Evolutionary conservation across 2,329 filamentous ascomycete genomes (phyloP).

Genomic region (Trichophyton mentagrophytes): DNA sequence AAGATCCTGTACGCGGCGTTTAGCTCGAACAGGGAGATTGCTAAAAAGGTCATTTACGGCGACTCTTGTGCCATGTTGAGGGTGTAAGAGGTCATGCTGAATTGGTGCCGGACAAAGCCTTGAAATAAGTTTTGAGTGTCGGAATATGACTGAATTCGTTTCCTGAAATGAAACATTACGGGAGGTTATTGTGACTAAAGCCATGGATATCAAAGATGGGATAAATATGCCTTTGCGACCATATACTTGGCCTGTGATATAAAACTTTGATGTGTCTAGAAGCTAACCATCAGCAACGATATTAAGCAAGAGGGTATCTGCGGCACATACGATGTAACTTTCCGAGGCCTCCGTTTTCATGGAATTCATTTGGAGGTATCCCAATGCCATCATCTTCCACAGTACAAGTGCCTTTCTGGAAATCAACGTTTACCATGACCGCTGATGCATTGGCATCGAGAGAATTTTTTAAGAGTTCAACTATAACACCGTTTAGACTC

Average conservation of each 20-base stretch:
- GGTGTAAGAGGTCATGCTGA: slow-evolving; percentile 45
- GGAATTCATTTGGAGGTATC: slow-evolving; percentile 61
- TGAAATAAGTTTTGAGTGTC: slow-evolving; percentile 54
- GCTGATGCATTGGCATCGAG: slow-evolving; percentile 64
- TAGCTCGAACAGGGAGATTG: slow-evolving; percentile 78
- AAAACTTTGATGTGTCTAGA: slow-evolving; percentile 66
- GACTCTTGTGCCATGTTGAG: slow-evolving; percentile 58
- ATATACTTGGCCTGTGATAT: slow-evolving; percentile 36
- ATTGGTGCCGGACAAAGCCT: slow-evolving; percentile 50
- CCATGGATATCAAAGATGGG: slow-evolving; percentile 61
- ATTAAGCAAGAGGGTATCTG: not conserved
- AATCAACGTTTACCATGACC: slow-evolving; percentile 61
- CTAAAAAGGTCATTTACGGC: slow-evolving; percentile 73
- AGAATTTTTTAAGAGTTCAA: slow-evolving; percentile 67
- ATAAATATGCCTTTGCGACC: slow-evolving; percentile 65
- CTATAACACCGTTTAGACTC: slow-evolving; percentile 56
- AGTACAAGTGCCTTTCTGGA: slow-evolving; percentile 58
- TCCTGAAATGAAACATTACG: slow-evolving; percentile 40
- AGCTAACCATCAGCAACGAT: not conserved
- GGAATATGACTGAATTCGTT: slow-evolving; percentile 54
- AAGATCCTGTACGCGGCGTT: slow-evolving; percentile 52
- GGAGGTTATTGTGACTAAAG: slow-evolving; percentile 64
- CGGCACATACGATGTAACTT: slow-evolving; percentile 54
- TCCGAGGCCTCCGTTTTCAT: slow-evolving; percentile 54
- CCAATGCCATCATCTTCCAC: slow-evolving; percentile 78